Percentiles rank a stretch among this genome's conserved stretches.
Conservation (phyloP, 495 filamentous ascomycete genomes). For the Lasiosphaeria ovina region DNA sequence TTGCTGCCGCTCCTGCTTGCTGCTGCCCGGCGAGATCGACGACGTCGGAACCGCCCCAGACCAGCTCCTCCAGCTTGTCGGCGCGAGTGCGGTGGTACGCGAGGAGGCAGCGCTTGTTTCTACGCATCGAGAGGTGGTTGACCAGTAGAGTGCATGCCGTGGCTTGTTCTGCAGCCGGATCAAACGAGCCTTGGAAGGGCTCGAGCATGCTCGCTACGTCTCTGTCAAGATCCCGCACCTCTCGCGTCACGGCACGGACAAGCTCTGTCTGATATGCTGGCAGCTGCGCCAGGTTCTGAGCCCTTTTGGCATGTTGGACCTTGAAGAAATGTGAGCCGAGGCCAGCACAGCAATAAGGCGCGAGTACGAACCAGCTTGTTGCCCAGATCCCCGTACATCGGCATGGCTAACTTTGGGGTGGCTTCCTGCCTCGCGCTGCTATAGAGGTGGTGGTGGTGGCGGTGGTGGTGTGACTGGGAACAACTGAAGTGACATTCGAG, state of each 20-base stretch:
- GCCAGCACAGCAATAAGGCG: not conserved
- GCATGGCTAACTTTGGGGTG: conserved; percentile 21
- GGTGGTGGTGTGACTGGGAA: not conserved
- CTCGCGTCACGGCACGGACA: conserved; percentile 80
- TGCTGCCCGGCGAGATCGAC: conserved; percentile 47
- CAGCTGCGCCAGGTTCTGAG: conserved; percentile 80
- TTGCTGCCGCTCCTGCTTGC: conserved; percentile 31
- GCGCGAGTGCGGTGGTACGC: conserved; percentile 89
- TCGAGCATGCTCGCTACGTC: conserved; percentile 78
- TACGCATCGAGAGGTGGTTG: conserved; percentile 89
- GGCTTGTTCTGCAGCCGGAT: conserved; percentile 79
- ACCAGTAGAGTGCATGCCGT: conserved; percentile 86
- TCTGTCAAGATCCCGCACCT: conserved; percentile 92
- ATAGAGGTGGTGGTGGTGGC: not conserved
- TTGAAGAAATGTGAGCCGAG: conserved; percentile 39
- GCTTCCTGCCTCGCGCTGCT: not conserved
- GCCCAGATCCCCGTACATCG: conserved; percentile 89
- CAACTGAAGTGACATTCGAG: not conserved
- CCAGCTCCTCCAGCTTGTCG: conserved; percentile 90
- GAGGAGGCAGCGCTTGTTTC: conserved; percentile 94
- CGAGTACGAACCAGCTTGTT: conserved; percentile 68
- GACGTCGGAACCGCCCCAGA: conserved; percentile 86
- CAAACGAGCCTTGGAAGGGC: conserved; percentile 79
- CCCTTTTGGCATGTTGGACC: conserved; percentile 97
- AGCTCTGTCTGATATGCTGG: conserved; percentile 93